A percentile compares a stretch with the other conserved stretches of the same genome.
These are phyloP conservation scores for Glycine soja DNA, from an alignment of 306 rosid genomes.

Conservation along the genomic window DNA sequence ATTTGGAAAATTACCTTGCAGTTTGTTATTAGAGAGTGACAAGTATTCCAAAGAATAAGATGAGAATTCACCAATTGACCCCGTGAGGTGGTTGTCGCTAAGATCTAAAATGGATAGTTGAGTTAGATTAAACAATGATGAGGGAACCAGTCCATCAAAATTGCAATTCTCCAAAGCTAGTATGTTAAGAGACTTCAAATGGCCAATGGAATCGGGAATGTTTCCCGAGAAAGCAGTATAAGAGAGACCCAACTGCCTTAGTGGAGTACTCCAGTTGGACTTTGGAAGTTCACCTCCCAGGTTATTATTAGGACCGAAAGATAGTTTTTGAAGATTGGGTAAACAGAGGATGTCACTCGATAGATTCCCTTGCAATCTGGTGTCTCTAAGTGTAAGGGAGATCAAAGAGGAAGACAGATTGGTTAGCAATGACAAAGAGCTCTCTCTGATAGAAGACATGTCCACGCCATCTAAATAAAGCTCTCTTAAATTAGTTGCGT, in stretches of 20 bases:
- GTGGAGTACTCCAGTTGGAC: slow-evolving; percentile 33
- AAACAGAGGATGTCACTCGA: slow-evolving; percentile 5
- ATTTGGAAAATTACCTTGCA: slow-evolving; percentile 39
- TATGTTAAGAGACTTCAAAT: not conserved
- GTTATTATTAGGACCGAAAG: fast-evolving
- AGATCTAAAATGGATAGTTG: not conserved
- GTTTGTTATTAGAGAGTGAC: not conserved
- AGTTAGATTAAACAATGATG: slow-evolving; percentile 34
- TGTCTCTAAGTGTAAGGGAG: not conserved
- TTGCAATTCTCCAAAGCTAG: fast-evolving
- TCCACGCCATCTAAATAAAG: not conserved
- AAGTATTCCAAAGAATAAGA: not conserved
- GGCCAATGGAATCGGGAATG: slow-evolving; percentile 34
- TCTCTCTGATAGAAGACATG: slow-evolving; percentile 3
- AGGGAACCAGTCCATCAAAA: not conserved
- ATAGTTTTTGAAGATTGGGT: slow-evolving; percentile 18
- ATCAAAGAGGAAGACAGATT: slow-evolving; percentile 49
- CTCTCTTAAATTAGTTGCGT: slow-evolving; percentile 33
- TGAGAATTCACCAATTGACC: not conserved
- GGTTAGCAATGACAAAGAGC: slow-evolving; percentile 17
- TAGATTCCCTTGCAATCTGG: slow-evolving; percentile 5
- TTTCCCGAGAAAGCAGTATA: not conserved
- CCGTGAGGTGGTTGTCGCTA: not conserved
- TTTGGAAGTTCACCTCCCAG: slow-evolving; percentile 35
- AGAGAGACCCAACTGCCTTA: slow-evolving; percentile 29